These are phyloP conservation scores for Dendrothele bispora DNA, from an alignment of 768 basidiomycete species.

Conservation along the genomic window DNA sequence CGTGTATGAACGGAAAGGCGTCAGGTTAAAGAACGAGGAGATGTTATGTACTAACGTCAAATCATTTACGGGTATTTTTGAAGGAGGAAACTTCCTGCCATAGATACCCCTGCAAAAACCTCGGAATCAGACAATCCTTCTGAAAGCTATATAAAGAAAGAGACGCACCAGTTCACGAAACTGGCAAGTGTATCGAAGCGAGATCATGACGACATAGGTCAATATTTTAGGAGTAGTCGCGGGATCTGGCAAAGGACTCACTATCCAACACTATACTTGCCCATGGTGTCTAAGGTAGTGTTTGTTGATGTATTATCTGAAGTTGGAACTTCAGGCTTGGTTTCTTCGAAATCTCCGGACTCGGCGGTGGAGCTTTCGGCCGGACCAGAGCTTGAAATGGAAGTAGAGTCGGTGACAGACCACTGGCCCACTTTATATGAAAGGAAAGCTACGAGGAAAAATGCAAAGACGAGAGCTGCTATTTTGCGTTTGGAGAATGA, in stretches of 20 bases:
- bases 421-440: slow-evolving; percentile 47
- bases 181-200: too few relatives aligned
- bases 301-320: slow-evolving; percentile 16
- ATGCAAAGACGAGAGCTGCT: slow-evolving; percentile 32
- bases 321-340: slow-evolving; percentile 1
- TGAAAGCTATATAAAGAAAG: neutral
- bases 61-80: slow-evolving; percentile 76
- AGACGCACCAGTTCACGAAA: slow-evolving; percentile 72
- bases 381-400: slow-evolving; percentile 7
- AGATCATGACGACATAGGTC: too few relatives aligned
- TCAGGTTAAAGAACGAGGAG: neutral
- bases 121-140: slow-evolving; percentile 2
- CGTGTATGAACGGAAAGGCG: slow-evolving; percentile 8
- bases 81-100: slow-evolving; percentile 88
- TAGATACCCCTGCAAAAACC: slow-evolving; percentile 79
- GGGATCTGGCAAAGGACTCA: slow-evolving; percentile 37
- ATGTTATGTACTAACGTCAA: slow-evolving; percentile 66
- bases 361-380: neutral
- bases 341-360: slow-evolving; percentile 4
- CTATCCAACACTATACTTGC: slow-evolving; percentile 83
- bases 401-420: slow-evolving; percentile 19
- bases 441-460: slow-evolving; percentile 37
- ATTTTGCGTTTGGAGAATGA: slow-evolving; percentile 23
- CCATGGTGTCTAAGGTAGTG: slow-evolving; percentile 28
- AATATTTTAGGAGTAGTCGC: slow-evolving; percentile 8